These are phyloP conservation scores for Aspergillus thermomutatus DNA, from an alignment of 2,329 filamentous ascomycete genomes.

Conservation along the genomic window DNA sequence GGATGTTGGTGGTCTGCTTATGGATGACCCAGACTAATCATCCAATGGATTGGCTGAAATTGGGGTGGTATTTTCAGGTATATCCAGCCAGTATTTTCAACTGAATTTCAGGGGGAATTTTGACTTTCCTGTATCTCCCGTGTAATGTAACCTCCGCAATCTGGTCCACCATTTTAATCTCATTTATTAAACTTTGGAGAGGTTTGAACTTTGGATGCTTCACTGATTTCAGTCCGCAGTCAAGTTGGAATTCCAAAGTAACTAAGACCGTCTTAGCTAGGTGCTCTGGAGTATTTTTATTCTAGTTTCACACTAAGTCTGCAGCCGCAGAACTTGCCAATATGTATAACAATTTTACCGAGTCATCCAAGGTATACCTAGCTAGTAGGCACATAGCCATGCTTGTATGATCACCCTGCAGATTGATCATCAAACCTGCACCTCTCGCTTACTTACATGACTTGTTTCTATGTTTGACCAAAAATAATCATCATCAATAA, in stretches of 20 bases:
- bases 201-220: background rate
- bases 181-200: background rate
- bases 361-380: background rate
- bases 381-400: slow-evolving; percentile 12
- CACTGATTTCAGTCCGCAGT: background rate
- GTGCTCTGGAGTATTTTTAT: background rate
- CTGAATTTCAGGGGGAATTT: background rate
- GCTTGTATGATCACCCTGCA: slow-evolving; percentile 18
- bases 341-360: background rate
- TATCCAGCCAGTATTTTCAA: background rate
- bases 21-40: too few species aligned
- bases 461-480: slow-evolving; percentile 1
- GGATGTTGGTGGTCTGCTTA: slow-evolving; percentile 1
- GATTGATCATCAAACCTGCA: slow-evolving; percentile 8
- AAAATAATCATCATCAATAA: slow-evolving; percentile 1
- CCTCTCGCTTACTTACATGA: slow-evolving; percentile 2
- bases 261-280: background rate
- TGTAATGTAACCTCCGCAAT: background rate
- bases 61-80: background rate
- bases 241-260: background rate
- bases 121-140: background rate
- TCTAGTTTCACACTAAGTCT: background rate
- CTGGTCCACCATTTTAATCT: background rate
- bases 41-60: too few species aligned
- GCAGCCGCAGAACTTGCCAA: too few species aligned